Evolutionary conservation across 257 asterid genomes (phyloP), one percentile per base, ranked within the genome.

Genomic region (Oldenlandia corymbosa): DNA sequence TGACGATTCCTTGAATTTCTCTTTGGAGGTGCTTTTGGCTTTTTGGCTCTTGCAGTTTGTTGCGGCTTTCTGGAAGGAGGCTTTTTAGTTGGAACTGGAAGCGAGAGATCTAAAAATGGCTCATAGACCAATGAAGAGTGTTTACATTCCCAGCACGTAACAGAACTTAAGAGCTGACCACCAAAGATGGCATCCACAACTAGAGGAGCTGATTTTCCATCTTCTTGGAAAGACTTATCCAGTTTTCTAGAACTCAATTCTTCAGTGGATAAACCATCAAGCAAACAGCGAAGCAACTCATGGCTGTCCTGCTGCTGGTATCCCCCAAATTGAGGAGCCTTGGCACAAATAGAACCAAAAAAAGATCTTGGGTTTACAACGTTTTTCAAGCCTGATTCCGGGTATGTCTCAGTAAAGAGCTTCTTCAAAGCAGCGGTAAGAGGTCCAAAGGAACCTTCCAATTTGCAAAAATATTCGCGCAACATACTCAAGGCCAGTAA

Each of bases 241-340:
- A 47, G 80, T 71, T 84, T 83, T 68, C 82, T 80, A 18, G 78
- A 75, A 56, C 70, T 78, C 73, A 74, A 52, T 74, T 92, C 97
- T 71, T 92, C 99, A 10, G 81, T 63, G 23, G 85, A 67, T 82
- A 85, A 80, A 55, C 85, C 93, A 68, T 92, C 99, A 34, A 92
- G 91, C 76, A 92, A 81, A 78, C 86, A 89, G 34, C 88, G 85
- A 67, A 92, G 96, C 71, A 92, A 66, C 78, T 92, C 99, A 37
- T 92, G 97, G 73, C 99, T 87, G 76, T 92, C 99, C 23, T 92
- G 99, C 54, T 92, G 99, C 64, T 87, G 94, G 81, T 75, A 89
- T 66, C 97, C 99, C 76, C 78, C 85, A 69, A 92, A 92, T 70
- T 87, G 95, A 20, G 99, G 95, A 67, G 91, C 84, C 73, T 87